Evolutionary conservation across 805 yeast species (phyloP).

Genomic region (Teunomyces stri): DNA sequence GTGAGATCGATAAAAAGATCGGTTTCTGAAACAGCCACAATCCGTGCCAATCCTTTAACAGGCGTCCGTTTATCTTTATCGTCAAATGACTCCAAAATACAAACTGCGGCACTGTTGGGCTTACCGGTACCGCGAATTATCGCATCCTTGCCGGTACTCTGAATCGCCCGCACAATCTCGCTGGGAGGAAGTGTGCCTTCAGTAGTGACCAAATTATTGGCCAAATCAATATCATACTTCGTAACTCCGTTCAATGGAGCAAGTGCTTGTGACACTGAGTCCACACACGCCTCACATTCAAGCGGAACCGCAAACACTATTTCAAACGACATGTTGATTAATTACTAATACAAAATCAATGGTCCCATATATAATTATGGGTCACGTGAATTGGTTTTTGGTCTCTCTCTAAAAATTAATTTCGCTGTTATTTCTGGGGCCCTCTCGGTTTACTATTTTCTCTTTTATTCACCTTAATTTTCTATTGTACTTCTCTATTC

Average conservation of each 20-base stretch:
- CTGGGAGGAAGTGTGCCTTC: slow-evolving; percentile 77
- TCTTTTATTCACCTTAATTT: no score
- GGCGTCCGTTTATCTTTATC: slow-evolving; percentile 47
- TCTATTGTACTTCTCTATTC: no score
- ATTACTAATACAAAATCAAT: not conserved
- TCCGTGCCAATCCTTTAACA: slow-evolving; percentile 83
- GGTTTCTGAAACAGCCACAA: slow-evolving; percentile 61
- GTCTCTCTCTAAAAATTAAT: no score
- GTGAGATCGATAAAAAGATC: slow-evolving; percentile 73
- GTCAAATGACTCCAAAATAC: slow-evolving; percentile 75
- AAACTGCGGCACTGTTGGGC: slow-evolving; percentile 86
- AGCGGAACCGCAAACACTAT: slow-evolving; percentile 85
- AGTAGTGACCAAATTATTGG: slow-evolving; percentile 61
- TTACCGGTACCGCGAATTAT: slow-evolving; percentile 88
- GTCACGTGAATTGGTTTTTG: not conserved
- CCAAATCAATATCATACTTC: slow-evolving; percentile 54
- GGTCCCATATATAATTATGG: not conserved
- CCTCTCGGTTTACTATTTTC: no score
- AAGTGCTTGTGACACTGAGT: slow-evolving; percentile 55
- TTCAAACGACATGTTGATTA: slow-evolving; percentile 32
- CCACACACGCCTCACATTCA: slow-evolving; percentile 73
- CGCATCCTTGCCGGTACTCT: slow-evolving; percentile 79
- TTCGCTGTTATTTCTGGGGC: no score
- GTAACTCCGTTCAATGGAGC: slow-evolving; percentile 49
- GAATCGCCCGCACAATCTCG: slow-evolving; percentile 62